phyloP scores from a whole-genome alignment of 805 yeast genomes.

The Metschnikowia bowlesiae region DNA sequence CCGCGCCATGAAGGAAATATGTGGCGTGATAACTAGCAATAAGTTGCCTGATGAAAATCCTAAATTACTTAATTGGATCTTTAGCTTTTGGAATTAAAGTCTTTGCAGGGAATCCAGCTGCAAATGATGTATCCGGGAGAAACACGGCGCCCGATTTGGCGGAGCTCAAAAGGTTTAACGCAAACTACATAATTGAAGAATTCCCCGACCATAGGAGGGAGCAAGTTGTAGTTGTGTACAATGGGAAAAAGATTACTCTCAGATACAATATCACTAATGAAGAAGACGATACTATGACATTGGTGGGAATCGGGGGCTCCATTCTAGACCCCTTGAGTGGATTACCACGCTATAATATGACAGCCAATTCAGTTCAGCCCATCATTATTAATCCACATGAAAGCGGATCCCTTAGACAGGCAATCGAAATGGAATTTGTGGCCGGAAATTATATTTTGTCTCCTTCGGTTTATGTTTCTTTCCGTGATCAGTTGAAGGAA shows the following conservation, averaged over 20 bases:
- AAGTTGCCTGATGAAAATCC: slow-evolving; percentile 8
- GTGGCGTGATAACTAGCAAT: not conserved
- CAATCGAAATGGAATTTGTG: slow-evolving; percentile 52
- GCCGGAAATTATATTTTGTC: slow-evolving; percentile 55
- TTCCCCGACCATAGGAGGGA: slow-evolving; percentile 34
- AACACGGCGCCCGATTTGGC: slow-evolving; percentile 7
- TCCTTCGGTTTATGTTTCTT: slow-evolving; percentile 55
- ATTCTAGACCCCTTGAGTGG: slow-evolving; percentile 54
- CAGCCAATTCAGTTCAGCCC: slow-evolving; percentile 63
- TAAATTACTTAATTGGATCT: slow-evolving; percentile 7
- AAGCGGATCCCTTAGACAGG: slow-evolving; percentile 50
- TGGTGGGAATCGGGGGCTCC: slow-evolving; percentile 68
- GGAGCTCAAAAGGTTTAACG: slow-evolving; percentile 32
- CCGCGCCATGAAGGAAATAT: not conserved
- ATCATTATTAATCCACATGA: slow-evolving; percentile 48
- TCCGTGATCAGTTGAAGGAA: slow-evolving; percentile 46
- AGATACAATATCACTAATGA: slow-evolving; percentile 54
- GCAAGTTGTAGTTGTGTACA: slow-evolving; percentile 40
- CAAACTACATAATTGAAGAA: slow-evolving; percentile 48
- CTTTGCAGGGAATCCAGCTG: slow-evolving; percentile 3
- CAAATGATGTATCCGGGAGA: not conserved
- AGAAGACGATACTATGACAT: slow-evolving; percentile 39
- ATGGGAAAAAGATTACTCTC: slow-evolving; percentile 52
- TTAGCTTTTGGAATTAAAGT: slow-evolving; percentile 5
- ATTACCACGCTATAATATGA: slow-evolving; percentile 53